phyloP scores from a whole-genome alignment of 2,329 filamentous ascomycete genomes.

The Mycosphaerelloides madeirae region DNA sequence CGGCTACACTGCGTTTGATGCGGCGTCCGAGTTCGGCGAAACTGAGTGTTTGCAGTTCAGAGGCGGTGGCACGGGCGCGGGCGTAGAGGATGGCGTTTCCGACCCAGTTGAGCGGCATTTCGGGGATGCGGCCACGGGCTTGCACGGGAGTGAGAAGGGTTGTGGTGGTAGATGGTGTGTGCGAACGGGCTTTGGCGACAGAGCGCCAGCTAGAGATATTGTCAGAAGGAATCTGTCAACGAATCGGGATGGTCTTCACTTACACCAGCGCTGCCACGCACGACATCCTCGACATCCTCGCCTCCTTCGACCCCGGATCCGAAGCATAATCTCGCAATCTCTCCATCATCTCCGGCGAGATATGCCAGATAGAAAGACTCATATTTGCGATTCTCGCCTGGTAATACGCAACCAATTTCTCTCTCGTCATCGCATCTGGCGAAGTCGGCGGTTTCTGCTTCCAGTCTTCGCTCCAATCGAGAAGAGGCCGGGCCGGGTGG shows the following conservation, averaged over 20 bases:
- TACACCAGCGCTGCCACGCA: no score
- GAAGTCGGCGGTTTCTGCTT: not conserved
- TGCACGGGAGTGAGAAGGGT: not conserved
- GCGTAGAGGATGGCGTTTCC: slow-evolving; percentile 15
- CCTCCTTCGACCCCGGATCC: no score
- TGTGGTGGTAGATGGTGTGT: not conserved
- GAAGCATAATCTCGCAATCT: slow-evolving; percentile 1
- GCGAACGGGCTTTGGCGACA: slow-evolving; percentile 5
- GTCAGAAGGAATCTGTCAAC: no score
- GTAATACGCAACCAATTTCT: slow-evolving; percentile 3
- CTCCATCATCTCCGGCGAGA: slow-evolving; percentile 6
- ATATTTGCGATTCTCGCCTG: slow-evolving; percentile 7
- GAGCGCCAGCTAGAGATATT: no score
- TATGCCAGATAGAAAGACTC: slow-evolving; percentile 9
- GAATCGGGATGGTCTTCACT: no score
- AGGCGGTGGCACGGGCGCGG: slow-evolving; percentile 10
- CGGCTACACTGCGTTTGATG: slow-evolving; percentile 10
- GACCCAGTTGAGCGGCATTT: slow-evolving; percentile 8
- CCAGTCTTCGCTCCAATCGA: slow-evolving; percentile 15
- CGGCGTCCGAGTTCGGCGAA: slow-evolving; percentile 5
- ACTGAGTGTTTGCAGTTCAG: slow-evolving; percentile 3
- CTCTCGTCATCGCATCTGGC: slow-evolving; percentile 5
- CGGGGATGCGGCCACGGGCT: slow-evolving; percentile 5
- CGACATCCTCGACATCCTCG: no score
- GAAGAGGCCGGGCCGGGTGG: slow-evolving; percentile 7